A percentile compares a stretch with the other conserved stretches of the same genome.
Conservation (phyloP, 2,329 filamentous ascomycete species). For the Aspergillus pseudonomiae region DNA sequence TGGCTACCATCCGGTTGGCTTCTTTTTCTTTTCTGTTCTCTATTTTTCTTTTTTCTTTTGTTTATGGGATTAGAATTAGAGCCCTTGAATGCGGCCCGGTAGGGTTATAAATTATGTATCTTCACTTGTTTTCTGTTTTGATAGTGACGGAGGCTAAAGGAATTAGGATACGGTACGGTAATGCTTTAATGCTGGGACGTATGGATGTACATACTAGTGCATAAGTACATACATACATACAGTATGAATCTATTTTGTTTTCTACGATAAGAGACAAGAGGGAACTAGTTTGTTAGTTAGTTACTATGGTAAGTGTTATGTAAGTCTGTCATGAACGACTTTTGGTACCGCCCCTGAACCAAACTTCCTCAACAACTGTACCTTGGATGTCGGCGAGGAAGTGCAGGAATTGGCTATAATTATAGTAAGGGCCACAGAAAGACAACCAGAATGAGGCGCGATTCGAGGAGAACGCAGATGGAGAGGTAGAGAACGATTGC, state of each 20-base stretch:
- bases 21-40: background rate
- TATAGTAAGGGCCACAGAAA: background rate
- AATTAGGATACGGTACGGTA: background rate
- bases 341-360: conserved; percentile 5
- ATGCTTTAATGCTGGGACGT: background rate
- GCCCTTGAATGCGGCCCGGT: background rate
- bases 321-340: background rate
- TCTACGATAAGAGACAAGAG: background rate
- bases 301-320: background rate
- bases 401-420: background rate
- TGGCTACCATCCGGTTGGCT: background rate
- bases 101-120: background rate
- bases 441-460: background rate
- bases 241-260: background rate
- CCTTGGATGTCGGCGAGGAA: conserved; percentile 2
- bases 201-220: background rate
- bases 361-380: background rate
- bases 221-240: background rate
- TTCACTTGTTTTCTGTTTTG: background rate
- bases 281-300: background rate
- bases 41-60: background rate
- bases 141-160: background rate
- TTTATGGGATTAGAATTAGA: background rate
- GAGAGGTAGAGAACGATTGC: background rate
- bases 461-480: background rate